Evolutionary conservation across 805 yeast genomes (phyloP).

Genomic region (Wickerhamomyces bisporus): DNA sequence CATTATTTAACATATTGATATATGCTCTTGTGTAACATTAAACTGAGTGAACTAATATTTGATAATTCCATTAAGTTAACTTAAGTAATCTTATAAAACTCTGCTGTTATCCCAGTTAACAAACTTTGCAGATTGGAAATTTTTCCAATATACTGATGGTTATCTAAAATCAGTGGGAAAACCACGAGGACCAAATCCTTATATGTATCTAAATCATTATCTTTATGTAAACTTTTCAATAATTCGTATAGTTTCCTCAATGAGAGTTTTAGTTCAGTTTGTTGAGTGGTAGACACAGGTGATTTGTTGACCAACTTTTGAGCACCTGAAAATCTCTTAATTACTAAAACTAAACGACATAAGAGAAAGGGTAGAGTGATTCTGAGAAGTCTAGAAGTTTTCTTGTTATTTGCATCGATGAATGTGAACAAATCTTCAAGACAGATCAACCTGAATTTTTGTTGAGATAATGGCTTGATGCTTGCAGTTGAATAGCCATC

Average conservation of each 20-base stretch:
- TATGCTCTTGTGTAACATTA: no score
- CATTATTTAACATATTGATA: no score
- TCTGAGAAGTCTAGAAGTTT: constrained; percentile 13
- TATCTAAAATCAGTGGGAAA: constrained; percentile 22
- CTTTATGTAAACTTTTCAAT: constrained; percentile 9
- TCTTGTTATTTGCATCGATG: constrained; percentile 22
- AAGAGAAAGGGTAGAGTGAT: constrained; percentile 43
- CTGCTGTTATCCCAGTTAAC: constrained; percentile 19
- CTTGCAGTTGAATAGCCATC: constrained; percentile 54
- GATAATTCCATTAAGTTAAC: no score
- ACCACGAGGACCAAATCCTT: constrained; percentile 4
- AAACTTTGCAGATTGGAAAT: constrained; percentile 9
- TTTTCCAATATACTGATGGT: constrained; percentile 16
- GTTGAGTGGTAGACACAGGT: constrained; percentile 66
- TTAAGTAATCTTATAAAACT: constrained; percentile 20
- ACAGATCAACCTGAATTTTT: constrained; percentile 48
- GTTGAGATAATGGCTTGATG: constrained; percentile 38
- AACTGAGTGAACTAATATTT: no score
- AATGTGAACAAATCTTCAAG: constrained; percentile 46
- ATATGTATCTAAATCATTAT: neutral
- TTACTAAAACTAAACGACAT: constrained; percentile 52
- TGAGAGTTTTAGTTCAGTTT: constrained; percentile 49
- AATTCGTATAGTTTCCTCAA: constrained; percentile 38
- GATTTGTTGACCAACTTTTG: constrained; percentile 48
- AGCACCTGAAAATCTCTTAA: constrained; percentile 63